These are phyloP conservation scores for Teunomyces barrocoloradensis DNA, from an alignment of 805 yeast species.

Conservation along the genomic window DNA sequence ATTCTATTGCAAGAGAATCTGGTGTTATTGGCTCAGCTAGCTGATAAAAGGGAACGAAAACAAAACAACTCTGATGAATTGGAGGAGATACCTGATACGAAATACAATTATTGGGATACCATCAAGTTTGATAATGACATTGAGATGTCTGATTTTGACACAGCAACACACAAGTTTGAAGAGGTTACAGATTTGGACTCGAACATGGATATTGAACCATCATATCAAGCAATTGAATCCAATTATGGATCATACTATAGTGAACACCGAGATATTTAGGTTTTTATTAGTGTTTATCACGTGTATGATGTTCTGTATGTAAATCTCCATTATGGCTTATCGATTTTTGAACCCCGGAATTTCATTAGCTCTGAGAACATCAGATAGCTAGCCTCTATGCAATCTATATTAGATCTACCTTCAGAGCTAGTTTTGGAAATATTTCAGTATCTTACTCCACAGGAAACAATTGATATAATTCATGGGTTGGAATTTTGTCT, in stretches of 20 bases:
- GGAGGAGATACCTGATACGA: conserved; percentile 8
- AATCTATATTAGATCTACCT: conserved; percentile 13
- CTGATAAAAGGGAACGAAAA: conserved; percentile 1
- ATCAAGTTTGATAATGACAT: conserved; percentile 23
- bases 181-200: conserved; percentile 1
- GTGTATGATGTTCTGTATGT: background rate
- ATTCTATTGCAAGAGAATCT: conserved; percentile 28
- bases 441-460: conserved; percentile 8
- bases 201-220: background rate
- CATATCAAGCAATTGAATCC: conserved; percentile 8
- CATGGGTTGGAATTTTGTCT: conserved; percentile 4
- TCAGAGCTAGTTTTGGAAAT: conserved; percentile 17
- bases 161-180: background rate
- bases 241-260: conserved; percentile 18
- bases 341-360: background rate
- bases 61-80: background rate
- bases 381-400: background rate
- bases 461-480: conserved; percentile 6
- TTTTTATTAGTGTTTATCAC: background rate
- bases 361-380: background rate
- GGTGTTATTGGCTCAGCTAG: conserved; percentile 17
- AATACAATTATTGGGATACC: conserved; percentile 38
- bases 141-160: conserved; percentile 22
- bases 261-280: conserved; percentile 7
- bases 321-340: background rate